These are phyloP conservation scores for Annulohypoxylon maeteangense DNA, from an alignment of 495 filamentous ascomycete genomes.

Conservation along the genomic window DNA sequence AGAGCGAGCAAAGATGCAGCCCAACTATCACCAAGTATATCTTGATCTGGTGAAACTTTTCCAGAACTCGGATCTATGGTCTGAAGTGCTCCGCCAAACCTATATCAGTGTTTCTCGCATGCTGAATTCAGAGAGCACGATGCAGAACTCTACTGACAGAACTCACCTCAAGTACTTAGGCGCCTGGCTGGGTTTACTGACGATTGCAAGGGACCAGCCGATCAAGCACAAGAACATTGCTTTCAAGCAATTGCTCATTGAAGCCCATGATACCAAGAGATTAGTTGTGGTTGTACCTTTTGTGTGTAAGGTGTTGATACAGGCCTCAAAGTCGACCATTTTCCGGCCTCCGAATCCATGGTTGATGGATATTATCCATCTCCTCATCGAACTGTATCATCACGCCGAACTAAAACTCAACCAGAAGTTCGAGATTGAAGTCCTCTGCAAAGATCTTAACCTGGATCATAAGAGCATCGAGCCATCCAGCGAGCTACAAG, in stretches of 20 bases:
- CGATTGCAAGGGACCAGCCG: slow-evolving; percentile 91
- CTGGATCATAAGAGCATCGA: slow-evolving; percentile 88
- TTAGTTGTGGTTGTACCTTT: slow-evolving; percentile 94
- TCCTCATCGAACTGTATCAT: slow-evolving; percentile 91
- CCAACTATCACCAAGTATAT: slow-evolving; percentile 93
- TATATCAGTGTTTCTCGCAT: slow-evolving; percentile 85
- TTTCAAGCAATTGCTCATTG: slow-evolving; percentile 92
- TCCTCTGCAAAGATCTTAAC: slow-evolving; percentile 90
- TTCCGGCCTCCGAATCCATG: slow-evolving; percentile 97
- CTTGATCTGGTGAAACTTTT: slow-evolving; percentile 88
- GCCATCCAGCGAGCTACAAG: slow-evolving; percentile 81
- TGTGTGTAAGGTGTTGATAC: slow-evolving; percentile 90
- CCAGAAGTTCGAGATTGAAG: slow-evolving; percentile 97
- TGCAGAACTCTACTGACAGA: slow-evolving; percentile 82
- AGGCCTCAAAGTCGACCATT: slow-evolving; percentile 84
- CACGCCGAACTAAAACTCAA: slow-evolving; percentile 93
- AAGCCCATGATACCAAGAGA: slow-evolving; percentile 89
- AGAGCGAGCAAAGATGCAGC: slow-evolving; percentile 93
- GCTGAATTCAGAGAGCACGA: slow-evolving; percentile 86
- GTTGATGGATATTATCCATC: slow-evolving; percentile 90
- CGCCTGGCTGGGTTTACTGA: slow-evolving; percentile 91
- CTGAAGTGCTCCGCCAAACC: slow-evolving; percentile 91
- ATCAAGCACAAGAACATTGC: slow-evolving; percentile 97
- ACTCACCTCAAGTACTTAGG: slow-evolving; percentile 91
- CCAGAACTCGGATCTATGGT: slow-evolving; percentile 78